These are phyloP conservation scores for Sarocladiaceae sp. DNA, from an alignment of 2,329 filamentous ascomycete species.

Conservation along the genomic window DNA sequence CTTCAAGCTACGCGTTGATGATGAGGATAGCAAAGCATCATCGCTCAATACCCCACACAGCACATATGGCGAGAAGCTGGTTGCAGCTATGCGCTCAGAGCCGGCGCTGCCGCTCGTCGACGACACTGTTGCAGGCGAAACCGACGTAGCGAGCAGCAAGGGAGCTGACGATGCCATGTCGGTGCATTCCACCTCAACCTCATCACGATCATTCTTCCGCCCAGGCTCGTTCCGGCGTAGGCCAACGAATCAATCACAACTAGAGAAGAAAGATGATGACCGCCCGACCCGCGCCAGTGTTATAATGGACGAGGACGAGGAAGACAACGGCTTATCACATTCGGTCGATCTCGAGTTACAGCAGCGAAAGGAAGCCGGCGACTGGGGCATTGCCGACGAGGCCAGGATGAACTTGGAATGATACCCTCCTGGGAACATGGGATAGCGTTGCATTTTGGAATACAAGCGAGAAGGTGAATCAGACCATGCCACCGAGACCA, in stretches of 20 bases:
- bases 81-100: conserved; percentile 17
- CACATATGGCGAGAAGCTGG: conserved; percentile 31
- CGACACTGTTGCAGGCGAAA: conserved; percentile 15
- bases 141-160: conserved; percentile 19
- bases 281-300: conserved; percentile 28
- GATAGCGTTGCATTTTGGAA: background rate
- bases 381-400: conserved; percentile 80
- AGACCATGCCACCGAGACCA: too few relatives aligned
- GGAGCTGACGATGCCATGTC: conserved; percentile 37
- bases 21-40: conserved; percentile 27
- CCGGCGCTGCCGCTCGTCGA: conserved; percentile 12
- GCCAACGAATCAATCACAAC: conserved; percentile 26
- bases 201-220: conserved; percentile 32
- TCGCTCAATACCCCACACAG: conserved; percentile 17
- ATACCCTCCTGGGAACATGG: conserved; percentile 7
- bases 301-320: conserved; percentile 35
- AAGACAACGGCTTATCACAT: conserved; percentile 35
- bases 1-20: conserved; percentile 23
- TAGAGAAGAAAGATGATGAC: conserved; percentile 13
- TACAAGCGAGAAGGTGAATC: background rate
- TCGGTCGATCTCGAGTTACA: conserved; percentile 47
- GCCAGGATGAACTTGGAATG: conserved; percentile 76
- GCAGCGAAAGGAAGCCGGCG: conserved; percentile 47
- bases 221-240: conserved; percentile 34
- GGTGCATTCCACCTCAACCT: conserved; percentile 41